Evolutionary conservation across 2,329 filamentous ascomycete species (phyloP).

Genomic region (Laburnicola sp.): DNA sequence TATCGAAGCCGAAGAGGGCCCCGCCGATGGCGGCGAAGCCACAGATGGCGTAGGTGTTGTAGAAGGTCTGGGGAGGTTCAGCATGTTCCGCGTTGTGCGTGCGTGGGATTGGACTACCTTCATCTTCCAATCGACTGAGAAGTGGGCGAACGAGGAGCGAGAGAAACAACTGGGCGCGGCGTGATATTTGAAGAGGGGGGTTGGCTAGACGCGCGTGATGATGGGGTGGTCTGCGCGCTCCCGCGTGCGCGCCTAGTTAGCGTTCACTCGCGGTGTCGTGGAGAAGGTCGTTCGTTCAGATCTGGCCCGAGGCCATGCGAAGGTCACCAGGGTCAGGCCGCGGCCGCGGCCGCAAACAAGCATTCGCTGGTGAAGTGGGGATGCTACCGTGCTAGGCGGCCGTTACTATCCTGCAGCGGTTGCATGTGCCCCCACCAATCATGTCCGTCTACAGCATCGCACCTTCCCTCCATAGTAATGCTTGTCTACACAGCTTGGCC

Average conservation of each 20-base stretch:
- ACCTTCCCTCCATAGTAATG: constrained; percentile 2
- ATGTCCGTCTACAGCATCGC: not conserved
- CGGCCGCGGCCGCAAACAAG: too few species aligned
- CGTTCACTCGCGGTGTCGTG: constrained; percentile 14
- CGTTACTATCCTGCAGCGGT: constrained; percentile 19
- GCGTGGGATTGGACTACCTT: constrained; percentile 22
- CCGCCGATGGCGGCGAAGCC: constrained; percentile 65
- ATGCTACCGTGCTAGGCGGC: constrained; percentile 12
- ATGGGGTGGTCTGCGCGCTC: constrained; percentile 16
- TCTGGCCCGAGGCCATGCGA: constrained; percentile 10
- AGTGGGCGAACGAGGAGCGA: constrained; percentile 9
- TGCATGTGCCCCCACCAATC: constrained; percentile 14
- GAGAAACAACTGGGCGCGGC: constrained; percentile 5
- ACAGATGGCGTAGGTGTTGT: constrained; percentile 62
- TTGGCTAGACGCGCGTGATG: constrained; percentile 24
- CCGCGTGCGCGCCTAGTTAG: constrained; percentile 7
- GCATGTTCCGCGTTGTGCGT: not conserved
- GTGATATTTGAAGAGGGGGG: constrained; percentile 17
- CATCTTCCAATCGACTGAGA: constrained; percentile 30
- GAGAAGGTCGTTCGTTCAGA: not conserved
- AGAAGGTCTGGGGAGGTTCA: constrained; percentile 29
- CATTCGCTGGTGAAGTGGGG: constrained; percentile 15
- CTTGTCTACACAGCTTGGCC: not conserved
- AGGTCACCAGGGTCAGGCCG: constrained; percentile 15
- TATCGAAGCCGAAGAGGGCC: constrained; percentile 77